Evolutionary conservation across 1,284 basidiomycete species (phyloP).

Genomic region (Trametes hirsuta): DNA sequence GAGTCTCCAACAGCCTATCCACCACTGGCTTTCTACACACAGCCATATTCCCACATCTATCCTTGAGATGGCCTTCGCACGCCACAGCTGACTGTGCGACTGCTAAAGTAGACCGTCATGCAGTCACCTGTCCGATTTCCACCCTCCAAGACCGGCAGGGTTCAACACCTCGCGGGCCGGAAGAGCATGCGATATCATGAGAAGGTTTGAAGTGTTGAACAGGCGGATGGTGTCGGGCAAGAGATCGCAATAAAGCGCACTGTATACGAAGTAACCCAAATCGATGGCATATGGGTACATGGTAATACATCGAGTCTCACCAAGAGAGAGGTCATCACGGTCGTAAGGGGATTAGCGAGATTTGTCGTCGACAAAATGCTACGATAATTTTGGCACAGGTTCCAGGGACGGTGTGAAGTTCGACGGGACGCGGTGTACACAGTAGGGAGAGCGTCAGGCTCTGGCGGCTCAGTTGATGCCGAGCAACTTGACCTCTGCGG

Average conservation of each 20-base stretch:
- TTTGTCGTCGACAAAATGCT: conserved; percentile 1
- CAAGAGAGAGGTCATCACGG: neutral
- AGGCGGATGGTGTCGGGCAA: too few relatives aligned
- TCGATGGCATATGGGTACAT: neutral
- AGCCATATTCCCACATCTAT: neutral
- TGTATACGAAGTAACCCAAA: too few relatives aligned
- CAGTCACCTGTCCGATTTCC: too few relatives aligned
- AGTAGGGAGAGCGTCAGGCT: neutral
- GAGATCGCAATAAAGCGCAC: too few relatives aligned
- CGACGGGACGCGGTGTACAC: neutral
- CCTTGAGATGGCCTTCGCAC: neutral
- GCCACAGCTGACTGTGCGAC: too few relatives aligned
- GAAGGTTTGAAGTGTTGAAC: too few relatives aligned
- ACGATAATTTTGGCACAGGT: conserved; percentile 7
- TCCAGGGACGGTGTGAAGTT: neutral
- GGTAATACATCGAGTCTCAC: neutral
- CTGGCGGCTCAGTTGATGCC: conserved; percentile 56
- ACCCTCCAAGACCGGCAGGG: too few relatives aligned
- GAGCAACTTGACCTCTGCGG: conserved; percentile 73
- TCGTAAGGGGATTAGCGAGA: conserved; percentile 5
- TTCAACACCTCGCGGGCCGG: too few relatives aligned
- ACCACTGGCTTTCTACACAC: neutral
- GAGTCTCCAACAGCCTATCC: neutral
- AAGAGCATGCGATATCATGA: too few relatives aligned
- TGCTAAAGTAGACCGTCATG: too few relatives aligned